phyloP scores from a whole-genome alignment of 2,329 filamentous ascomycete species.

The Biscogniauxia mediterranea region DNA sequence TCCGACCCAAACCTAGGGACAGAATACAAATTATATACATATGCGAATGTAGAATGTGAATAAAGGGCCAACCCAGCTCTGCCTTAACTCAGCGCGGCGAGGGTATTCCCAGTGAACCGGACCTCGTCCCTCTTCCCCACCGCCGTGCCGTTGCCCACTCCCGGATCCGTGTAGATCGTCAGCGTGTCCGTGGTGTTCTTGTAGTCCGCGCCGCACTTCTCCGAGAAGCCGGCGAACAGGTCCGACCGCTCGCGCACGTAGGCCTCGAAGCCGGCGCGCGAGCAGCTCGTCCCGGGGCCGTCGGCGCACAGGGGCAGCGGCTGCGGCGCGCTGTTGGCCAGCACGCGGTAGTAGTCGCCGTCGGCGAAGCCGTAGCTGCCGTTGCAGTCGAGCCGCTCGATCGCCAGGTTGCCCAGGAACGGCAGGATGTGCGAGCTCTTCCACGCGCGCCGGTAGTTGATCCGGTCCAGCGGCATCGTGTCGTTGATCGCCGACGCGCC shows the following conservation, averaged over 20 bases:
- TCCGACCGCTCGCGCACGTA: constrained; percentile 39
- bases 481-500: constrained; percentile 53
- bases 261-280: constrained; percentile 36
- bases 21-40: background rate
- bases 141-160: constrained; percentile 27
- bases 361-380: constrained; percentile 54
- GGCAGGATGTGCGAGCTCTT: constrained; percentile 61
- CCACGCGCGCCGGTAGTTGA: constrained; percentile 65
- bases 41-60: background rate
- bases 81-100: constrained; percentile 6
- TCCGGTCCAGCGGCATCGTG: constrained; percentile 61
- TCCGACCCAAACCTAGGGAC: background rate
- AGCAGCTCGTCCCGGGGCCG: constrained; percentile 45
- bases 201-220: constrained; percentile 35
- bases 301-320: constrained; percentile 41
- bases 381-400: constrained; percentile 62
- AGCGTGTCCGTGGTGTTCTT: constrained; percentile 29
- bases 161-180: constrained; percentile 28
- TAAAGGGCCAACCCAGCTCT: too few species aligned
- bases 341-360: constrained; percentile 48
- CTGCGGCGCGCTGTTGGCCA: constrained; percentile 45
- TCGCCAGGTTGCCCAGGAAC: constrained; percentile 64
- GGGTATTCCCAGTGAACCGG: constrained; percentile 7
- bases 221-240: constrained; percentile 41
- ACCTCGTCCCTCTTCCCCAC: constrained; percentile 29